Conservation (phyloP, 495 filamentous ascomycete species). For the Pyronema domesticum region DNA sequence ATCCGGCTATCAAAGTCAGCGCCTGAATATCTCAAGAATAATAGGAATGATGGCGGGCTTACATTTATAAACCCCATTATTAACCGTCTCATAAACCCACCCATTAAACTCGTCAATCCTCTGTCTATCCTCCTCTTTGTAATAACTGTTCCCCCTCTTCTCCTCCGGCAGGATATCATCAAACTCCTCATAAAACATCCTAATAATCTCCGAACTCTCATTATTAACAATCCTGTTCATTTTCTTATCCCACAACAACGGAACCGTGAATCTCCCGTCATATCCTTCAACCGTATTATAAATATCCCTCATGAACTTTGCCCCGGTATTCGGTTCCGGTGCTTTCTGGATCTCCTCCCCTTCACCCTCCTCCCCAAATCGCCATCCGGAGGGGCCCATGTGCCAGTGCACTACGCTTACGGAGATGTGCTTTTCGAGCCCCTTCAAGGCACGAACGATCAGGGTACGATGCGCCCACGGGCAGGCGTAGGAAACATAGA, state of each 20-base stretch:
- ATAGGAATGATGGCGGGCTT: background rate
- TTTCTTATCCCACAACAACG: constrained; percentile 61
- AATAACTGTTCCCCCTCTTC: constrained; percentile 42
- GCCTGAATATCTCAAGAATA: background rate
- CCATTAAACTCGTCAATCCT: constrained; percentile 60
- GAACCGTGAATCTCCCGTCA: constrained; percentile 60
- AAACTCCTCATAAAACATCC: constrained; percentile 51
- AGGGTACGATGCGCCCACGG: constrained; percentile 73
- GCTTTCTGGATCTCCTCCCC: constrained; percentile 31
- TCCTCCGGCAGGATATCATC: constrained; percentile 44
- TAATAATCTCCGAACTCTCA: constrained; percentile 68
- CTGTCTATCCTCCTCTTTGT: constrained; percentile 37
- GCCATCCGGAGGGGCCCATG: constrained; percentile 55
- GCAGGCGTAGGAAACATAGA: constrained; percentile 61
- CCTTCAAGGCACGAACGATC: constrained; percentile 61
- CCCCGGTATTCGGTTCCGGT: constrained; percentile 49
- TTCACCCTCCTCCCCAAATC: constrained; percentile 50
- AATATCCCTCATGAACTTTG: constrained; percentile 45
- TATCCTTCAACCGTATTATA: constrained; percentile 58
- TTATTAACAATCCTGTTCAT: constrained; percentile 60
- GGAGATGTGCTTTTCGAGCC: constrained; percentile 53
- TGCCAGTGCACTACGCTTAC: constrained; percentile 53
- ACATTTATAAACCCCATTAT: constrained; percentile 64
- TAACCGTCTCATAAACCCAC: constrained; percentile 72
- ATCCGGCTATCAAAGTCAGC: constrained; percentile 17